These are phyloP conservation scores for Kuraishia molischiana DNA, from an alignment of 805 yeast genomes.

Conservation along the genomic window DNA sequence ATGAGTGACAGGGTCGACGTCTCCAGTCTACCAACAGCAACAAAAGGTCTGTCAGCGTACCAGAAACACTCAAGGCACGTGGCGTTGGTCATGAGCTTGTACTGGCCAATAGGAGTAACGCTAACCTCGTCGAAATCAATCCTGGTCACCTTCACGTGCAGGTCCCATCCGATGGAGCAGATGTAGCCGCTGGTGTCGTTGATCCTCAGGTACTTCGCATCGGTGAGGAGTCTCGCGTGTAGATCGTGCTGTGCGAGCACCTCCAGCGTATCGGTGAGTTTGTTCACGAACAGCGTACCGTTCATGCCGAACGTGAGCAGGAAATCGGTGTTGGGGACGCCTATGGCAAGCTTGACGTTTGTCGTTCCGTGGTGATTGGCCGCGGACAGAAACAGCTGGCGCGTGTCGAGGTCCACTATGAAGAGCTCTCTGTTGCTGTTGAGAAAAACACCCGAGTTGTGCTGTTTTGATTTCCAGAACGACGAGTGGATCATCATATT, in stretches of 20 bases:
- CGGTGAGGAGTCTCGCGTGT: conserved; percentile 20
- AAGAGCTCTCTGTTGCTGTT: conserved; percentile 16
- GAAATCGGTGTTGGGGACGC: conserved; percentile 11
- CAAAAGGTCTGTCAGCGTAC: conserved; percentile 19
- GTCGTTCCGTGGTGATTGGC: conserved; percentile 9
- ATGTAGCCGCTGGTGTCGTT: conserved; percentile 21
- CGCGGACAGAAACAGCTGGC: conserved; percentile 5
- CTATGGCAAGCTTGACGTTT: conserved; percentile 11
- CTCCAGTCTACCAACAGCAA: conserved; percentile 51
- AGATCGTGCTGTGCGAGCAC: conserved; percentile 10
- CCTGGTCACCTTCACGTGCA: conserved; percentile 23
- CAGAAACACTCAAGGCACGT: conserved; percentile 33
- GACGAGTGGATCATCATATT: conserved; percentile 17
- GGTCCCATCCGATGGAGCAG: conserved; percentile 55
- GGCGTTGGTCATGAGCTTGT: conserved; percentile 38
- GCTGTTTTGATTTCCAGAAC: conserved; percentile 3
- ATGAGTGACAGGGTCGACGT: conserved; percentile 47
- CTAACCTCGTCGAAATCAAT: conserved; percentile 7
- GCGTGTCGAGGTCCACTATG: conserved; percentile 14
- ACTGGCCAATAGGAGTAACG: conserved; percentile 11
- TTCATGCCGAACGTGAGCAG: conserved; percentile 22
- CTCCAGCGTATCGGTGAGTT: conserved; percentile 1
- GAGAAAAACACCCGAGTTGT: conserved; percentile 13
- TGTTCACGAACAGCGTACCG: conserved; percentile 13
- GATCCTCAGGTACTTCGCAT: conserved; percentile 9